phyloP scores from a whole-genome alignment of 1,284 basidiomycete species.

The Trichosporon sp. region DNA sequence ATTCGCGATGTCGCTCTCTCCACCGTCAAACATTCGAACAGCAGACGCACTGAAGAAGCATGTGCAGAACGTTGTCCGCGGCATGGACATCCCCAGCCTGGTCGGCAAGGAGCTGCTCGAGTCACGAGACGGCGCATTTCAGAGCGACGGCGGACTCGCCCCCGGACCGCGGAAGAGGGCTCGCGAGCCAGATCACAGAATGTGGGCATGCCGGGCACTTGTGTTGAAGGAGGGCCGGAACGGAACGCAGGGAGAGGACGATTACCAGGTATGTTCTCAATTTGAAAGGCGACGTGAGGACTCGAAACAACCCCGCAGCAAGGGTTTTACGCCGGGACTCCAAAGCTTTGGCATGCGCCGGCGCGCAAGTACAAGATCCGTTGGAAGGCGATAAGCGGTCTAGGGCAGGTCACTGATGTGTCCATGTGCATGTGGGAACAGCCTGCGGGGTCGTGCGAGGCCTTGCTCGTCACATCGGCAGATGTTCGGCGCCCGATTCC shows the following conservation, averaged over 20 bases:
- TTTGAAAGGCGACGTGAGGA: too few species aligned
- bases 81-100: conserved; percentile 44
- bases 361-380: not conserved
- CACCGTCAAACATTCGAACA: conserved; percentile 37
- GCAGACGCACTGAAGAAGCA: conserved; percentile 41
- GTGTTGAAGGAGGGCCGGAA: conserved; percentile 46
- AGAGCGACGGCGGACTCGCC: conserved; percentile 41
- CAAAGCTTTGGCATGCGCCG: not conserved
- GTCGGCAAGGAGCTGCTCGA: conserved; percentile 39
- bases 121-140: conserved; percentile 45
- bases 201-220: conserved; percentile 52
- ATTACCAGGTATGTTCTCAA: conserved; percentile 48
- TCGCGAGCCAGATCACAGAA: conserved; percentile 53
- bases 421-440: not conserved
- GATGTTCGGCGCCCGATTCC: not conserved
- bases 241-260: conserved; percentile 51
- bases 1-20: conserved; percentile 42
- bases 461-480: too few species aligned
- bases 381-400: not conserved
- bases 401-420: too few species aligned
- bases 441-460: not conserved
- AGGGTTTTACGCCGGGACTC: too few species aligned
- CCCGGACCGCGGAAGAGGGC: conserved; percentile 36
- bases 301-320: too few species aligned
- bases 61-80: conserved; percentile 40